A percentile compares a stretch with the other conserved stretches of the same genome.
Conservation (phyloP, 2,329 filamentous ascomycete genomes). For the Aspergillus eucalypticola region DNA sequence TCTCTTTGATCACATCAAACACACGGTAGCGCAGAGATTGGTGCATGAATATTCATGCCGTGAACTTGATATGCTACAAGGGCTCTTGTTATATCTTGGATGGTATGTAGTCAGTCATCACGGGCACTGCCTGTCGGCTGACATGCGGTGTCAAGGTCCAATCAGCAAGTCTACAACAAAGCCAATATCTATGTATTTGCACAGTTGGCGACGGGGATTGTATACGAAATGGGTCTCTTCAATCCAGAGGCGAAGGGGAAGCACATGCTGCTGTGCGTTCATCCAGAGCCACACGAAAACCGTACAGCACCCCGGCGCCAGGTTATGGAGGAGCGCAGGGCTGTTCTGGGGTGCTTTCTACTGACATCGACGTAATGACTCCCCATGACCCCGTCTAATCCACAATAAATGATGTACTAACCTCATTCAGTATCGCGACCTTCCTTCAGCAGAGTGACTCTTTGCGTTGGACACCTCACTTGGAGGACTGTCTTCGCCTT, state of each 20-base stretch:
- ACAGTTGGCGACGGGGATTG: conserved; percentile 5
- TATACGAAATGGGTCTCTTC: conserved; percentile 18
- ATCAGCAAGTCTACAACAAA: conserved; percentile 14
- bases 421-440: conserved; percentile 38
- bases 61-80: conserved; percentile 54
- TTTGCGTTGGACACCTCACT: conserved; percentile 59
- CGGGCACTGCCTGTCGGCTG: background rate
- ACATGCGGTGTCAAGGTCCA: conserved; percentile 4
- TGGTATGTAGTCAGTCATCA: conserved; percentile 36
- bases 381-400: accelerated
- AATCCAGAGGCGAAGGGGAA: conserved; percentile 9
- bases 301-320: background rate
- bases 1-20: conserved; percentile 46
- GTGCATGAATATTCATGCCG: conserved; percentile 47
- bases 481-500: conserved; percentile 57
- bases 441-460: conserved; percentile 53
- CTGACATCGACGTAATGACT: conserved; percentile 39
- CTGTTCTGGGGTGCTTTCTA: conserved; percentile 52
- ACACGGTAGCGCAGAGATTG: conserved; percentile 49
- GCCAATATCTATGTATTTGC: conserved; percentile 19
- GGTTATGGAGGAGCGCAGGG: conserved; percentile 54
- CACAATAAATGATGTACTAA: background rate
- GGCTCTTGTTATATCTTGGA: conserved; percentile 48
- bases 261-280: conserved; percentile 11
- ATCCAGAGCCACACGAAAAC: conserved; percentile 3